phyloP scores from a whole-genome alignment of 2,329 filamentous ascomycete genomes.

The Colletotrichum chrysophilum region DNA sequence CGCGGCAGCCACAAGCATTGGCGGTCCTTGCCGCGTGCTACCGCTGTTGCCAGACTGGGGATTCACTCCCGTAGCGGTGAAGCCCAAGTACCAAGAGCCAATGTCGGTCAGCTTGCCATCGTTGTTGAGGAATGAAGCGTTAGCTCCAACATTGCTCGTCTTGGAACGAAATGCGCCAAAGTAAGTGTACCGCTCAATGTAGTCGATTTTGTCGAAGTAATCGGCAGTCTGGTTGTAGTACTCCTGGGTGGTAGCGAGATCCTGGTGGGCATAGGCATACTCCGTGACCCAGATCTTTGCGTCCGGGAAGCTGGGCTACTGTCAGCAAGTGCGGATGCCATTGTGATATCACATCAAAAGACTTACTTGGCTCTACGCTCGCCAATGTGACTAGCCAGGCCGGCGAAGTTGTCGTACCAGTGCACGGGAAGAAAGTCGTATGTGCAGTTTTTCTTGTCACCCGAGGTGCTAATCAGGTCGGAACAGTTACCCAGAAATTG shows the following conservation, averaged over 20 bases:
- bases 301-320: slow-evolving; percentile 56
- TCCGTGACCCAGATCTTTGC: slow-evolving; percentile 79
- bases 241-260: slow-evolving; percentile 60
- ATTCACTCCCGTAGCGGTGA: slow-evolving; percentile 47
- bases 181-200: slow-evolving; percentile 73
- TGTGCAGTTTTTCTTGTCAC: slow-evolving; percentile 56
- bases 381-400: slow-evolving; percentile 70
- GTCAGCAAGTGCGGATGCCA: not conserved
- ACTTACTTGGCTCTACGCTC: slow-evolving; percentile 54
- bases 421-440: slow-evolving; percentile 69
- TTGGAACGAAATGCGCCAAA: slow-evolving; percentile 77
- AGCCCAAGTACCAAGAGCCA: slow-evolving; percentile 78
- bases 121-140: slow-evolving; percentile 72
- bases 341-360: not conserved
- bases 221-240: slow-evolving; percentile 72
- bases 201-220: slow-evolving; percentile 69
- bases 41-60: slow-evolving; percentile 29
- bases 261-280: slow-evolving; percentile 67
- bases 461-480: slow-evolving; percentile 54
- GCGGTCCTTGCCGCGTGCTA: not conserved
- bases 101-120: slow-evolving; percentile 76
- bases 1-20: not conserved
- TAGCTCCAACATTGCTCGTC: slow-evolving; percentile 76
- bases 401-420: slow-evolving; percentile 74
- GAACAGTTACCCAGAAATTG: slow-evolving; percentile 57